Evolutionary conservation across 2,329 filamentous ascomycete genomes (phyloP).

Genomic region (Colletotrichum somersetense): DNA sequence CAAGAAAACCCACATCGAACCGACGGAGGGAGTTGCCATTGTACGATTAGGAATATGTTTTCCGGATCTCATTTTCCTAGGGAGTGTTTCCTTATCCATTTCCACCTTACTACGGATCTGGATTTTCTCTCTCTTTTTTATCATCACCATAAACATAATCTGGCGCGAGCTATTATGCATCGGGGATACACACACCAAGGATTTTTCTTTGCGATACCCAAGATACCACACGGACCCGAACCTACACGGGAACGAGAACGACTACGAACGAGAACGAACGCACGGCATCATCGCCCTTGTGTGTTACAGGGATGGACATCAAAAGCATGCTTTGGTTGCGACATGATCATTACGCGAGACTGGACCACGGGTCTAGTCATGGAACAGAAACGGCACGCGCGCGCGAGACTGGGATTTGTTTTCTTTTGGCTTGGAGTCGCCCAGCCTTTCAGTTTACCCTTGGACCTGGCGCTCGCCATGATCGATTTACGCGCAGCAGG

Average conservation of each 20-base stretch:
- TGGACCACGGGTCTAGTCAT: conserved; percentile 28
- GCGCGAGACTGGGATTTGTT: conserved; percentile 28
- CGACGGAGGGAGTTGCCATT: conserved; percentile 38
- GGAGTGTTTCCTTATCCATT: conserved; percentile 36
- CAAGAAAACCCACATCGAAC: conserved; percentile 38
- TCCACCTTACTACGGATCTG: conserved; percentile 29
- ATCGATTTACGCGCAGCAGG: conserved; percentile 1
- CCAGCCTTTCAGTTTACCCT: not conserved
- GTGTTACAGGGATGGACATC: conserved; percentile 25
- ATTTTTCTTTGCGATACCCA: conserved; percentile 43
- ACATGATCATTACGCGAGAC: conserved; percentile 21
- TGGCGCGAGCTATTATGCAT: conserved; percentile 42
- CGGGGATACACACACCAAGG: conserved; percentile 37
- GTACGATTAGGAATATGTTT: conserved; percentile 42
- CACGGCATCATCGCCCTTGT: conserved; percentile 30
- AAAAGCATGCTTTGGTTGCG: conserved; percentile 41
- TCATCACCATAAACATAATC: conserved; percentile 42
- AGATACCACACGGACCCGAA: conserved; percentile 35
- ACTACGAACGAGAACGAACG: conserved; percentile 40
- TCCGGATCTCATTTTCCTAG: conserved; percentile 34
- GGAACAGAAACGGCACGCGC: conserved; percentile 12
- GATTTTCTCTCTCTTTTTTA: conserved; percentile 39
- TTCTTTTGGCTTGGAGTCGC: conserved; percentile 1
- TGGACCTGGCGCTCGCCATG: not conserved
- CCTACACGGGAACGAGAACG: conserved; percentile 33